A percentile compares a stretch with the other conserved stretches of the same genome.
Conservation (phyloP, 306 rosid genomes). For the Cucurbita moschata region DNA sequence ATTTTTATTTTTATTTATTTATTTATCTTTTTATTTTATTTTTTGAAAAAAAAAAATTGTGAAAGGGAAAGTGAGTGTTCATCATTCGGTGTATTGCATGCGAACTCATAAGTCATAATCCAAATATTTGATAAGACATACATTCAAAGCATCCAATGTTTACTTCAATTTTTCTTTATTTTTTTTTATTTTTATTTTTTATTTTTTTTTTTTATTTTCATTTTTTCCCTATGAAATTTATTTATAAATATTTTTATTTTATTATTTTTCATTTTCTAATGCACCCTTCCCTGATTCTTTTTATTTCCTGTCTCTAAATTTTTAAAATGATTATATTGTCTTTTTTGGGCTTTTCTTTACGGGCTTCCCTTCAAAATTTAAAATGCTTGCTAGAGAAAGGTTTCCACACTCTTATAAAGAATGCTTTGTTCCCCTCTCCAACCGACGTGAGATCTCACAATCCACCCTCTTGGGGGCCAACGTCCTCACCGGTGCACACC, state of each 20-base stretch:
- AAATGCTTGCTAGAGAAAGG: no score
- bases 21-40: neutral
- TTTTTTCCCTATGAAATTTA: neutral
- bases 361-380: no score
- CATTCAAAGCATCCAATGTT: constrained; percentile 3
- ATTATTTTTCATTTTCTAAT: neutral
- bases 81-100: constrained; percentile 6
- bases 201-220: neutral
- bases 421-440: no score
- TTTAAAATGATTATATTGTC: no score
- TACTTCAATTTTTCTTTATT: neutral
- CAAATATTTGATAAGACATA: neutral
- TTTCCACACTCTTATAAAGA: no score
- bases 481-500: no score
- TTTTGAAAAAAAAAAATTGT: neutral
- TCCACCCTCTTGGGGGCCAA: no score
- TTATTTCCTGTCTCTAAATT: no score
- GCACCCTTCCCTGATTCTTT: no score
- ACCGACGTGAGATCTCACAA: no score
- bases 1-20: no score
- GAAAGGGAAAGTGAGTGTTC: neutral
- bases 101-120: constrained; percentile 1
- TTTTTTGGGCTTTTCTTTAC: no score
- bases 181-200: neutral
- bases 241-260: neutral